phyloP scores from a whole-genome alignment of 345 rosid genomes.

The Noccaea bulbosa region DNA sequence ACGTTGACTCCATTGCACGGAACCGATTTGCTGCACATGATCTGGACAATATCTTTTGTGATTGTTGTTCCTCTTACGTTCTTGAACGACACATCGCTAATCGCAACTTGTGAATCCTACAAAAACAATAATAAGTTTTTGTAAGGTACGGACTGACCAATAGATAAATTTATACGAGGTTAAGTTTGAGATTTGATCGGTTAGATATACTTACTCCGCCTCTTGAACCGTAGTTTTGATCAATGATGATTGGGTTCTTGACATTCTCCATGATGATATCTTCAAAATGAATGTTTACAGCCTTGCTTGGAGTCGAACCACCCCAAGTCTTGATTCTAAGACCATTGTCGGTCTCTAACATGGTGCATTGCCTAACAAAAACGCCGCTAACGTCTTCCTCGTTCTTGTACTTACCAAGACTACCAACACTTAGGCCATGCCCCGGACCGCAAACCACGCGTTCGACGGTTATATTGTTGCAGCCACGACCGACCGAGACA shows the following conservation, averaged over 20 bases:
- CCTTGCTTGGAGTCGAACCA: conserved; percentile 37
- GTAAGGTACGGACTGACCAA: background rate
- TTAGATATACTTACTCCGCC: conserved; percentile 42
- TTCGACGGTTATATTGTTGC: conserved; percentile 39
- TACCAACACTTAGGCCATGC: conserved; percentile 47
- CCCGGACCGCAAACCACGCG: conserved; percentile 43
- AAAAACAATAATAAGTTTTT: background rate
- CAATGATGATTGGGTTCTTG: conserved; percentile 47
- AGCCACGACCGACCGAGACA: conserved; percentile 46
- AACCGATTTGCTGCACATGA: conserved; percentile 37
- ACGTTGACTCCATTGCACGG: conserved; percentile 42
- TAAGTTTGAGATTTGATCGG: background rate
- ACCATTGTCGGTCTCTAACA: conserved; percentile 39
- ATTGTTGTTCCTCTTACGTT: conserved; percentile 44
- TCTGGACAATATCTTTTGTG: conserved; percentile 31
- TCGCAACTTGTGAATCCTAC: conserved; percentile 36
- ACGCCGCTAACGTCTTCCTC: conserved; percentile 43
- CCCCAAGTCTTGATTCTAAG: conserved; percentile 49
- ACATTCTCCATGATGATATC: conserved; percentile 38
- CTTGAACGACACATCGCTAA: conserved; percentile 40
- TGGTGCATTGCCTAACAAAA: conserved; percentile 38
- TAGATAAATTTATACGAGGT: background rate
- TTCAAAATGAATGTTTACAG: conserved; percentile 25
- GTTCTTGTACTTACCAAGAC: conserved; percentile 44
- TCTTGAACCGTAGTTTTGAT: conserved; percentile 49